Percentiles rank a stretch among this genome's conserved stretches.
Evolutionary conservation across 106 monocot genomes (phyloP).

Genomic region (Amphibolis antarctica): DNA sequence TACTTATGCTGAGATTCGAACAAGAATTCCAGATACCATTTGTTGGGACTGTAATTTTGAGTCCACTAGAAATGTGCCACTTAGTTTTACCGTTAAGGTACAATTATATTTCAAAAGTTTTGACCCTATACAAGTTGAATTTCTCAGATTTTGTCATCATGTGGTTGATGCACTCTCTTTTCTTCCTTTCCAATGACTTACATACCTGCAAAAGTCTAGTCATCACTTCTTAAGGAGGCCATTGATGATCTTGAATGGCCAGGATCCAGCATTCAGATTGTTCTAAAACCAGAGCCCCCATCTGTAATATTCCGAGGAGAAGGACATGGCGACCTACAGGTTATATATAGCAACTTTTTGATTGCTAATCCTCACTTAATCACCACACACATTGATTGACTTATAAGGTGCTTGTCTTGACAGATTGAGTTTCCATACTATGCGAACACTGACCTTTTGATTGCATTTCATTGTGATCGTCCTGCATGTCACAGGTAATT

Average conservation of each 20-base stretch:
- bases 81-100: conserved; percentile 85
- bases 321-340: conserved; percentile 98
- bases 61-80: conserved; percentile 40
- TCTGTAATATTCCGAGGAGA: conserved; percentile 72
- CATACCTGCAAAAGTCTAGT: conserved; percentile 30
- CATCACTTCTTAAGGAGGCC: conserved; percentile 79
- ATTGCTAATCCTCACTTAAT: too few species aligned
- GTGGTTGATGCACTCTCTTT: not conserved
- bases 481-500: conserved; percentile 61
- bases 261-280: conserved; percentile 74
- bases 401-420: not conserved
- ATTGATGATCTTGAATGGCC: conserved; percentile 99
- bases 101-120: not conserved
- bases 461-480: conserved; percentile 80
- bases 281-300: conserved; percentile 66
- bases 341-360: not conserved
- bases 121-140: not conserved
- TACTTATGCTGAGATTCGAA: conserved; percentile 90
- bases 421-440: conserved; percentile 85
- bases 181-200: not conserved
- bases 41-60: conserved; percentile 91
- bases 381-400: not conserved
- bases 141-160: not conserved
- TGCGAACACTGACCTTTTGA: conserved; percentile 66
- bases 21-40: conserved; percentile 86